These are phyloP conservation scores for Penicillium digitatum DNA, from an alignment of 2,329 filamentous ascomycete species.

Conservation along the genomic window DNA sequence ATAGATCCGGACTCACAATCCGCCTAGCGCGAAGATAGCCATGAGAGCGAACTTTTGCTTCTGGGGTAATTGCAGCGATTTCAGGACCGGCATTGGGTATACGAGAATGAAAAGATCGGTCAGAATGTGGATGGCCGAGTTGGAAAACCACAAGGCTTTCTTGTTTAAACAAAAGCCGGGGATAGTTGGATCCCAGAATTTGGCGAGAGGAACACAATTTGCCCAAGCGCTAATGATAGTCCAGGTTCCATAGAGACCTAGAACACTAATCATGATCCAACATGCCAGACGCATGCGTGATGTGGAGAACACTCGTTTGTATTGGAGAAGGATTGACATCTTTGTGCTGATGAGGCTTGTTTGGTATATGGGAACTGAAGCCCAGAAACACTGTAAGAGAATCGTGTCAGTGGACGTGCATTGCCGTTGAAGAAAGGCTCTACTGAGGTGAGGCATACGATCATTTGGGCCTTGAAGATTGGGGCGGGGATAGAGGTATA, in stretches of 20 bases:
- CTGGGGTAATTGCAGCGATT: conserved; percentile 38
- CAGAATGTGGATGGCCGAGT: conserved; percentile 41
- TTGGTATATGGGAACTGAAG: conserved; percentile 34
- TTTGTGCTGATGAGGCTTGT: conserved; percentile 34
- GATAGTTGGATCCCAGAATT: conserved; percentile 28
- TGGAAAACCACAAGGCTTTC: conserved; percentile 43
- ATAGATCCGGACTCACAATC: conserved; percentile 34
- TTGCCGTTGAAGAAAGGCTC: neutral
- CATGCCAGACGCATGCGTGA: conserved; percentile 32
- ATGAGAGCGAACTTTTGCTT: conserved; percentile 41
- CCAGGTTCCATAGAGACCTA: conserved; percentile 33
- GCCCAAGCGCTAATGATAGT: conserved; percentile 31
- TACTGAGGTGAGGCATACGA: conserved; percentile 13
- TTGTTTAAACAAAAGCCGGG: conserved; percentile 38
- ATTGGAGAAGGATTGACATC: conserved; percentile 36
- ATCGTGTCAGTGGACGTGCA: neutral
- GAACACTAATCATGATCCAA: conserved; percentile 32
- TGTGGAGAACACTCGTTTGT: conserved; percentile 34
- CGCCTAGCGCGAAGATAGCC: conserved; percentile 42
- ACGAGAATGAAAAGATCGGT: conserved; percentile 43
- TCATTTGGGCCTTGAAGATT: conserved; percentile 25
- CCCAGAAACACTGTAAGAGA: conserved; percentile 29
- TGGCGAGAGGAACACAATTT: conserved; percentile 30
- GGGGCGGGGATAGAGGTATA: conserved; percentile 17
- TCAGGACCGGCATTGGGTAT: conserved; percentile 43